Evolutionary conservation across 768 basidiomycete genomes (phyloP).

Genomic region (Tricholomella constricta): DNA sequence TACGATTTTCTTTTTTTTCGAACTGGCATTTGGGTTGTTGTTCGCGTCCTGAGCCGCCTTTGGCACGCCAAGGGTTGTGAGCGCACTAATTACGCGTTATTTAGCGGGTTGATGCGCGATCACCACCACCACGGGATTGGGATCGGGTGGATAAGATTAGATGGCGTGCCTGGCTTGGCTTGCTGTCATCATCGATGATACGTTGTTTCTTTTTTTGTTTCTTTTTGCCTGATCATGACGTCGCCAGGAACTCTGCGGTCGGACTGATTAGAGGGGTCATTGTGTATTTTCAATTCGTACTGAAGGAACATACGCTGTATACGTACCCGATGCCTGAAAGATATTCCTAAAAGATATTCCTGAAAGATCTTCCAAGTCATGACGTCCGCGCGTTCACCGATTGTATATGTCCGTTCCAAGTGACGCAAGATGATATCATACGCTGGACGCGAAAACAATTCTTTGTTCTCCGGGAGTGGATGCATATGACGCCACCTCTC

Average conservation of each 20-base stretch:
- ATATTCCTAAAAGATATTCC: no score
- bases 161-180: neutral
- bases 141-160: neutral
- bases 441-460: neutral
- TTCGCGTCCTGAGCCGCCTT: neutral
- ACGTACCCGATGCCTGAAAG: no score
- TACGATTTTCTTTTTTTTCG: no score
- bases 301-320: no score
- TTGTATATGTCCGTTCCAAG: no score
- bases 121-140: neutral
- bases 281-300: no score
- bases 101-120: neutral
- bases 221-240: no score
- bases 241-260: no score
- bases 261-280: no score
- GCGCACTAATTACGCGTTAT: neutral
- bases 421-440: conserved; percentile 6
- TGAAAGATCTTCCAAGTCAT: no score
- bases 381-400: no score
- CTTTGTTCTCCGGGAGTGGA: neutral
- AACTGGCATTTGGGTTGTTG: neutral
- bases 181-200: neutral
- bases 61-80: neutral
- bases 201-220: no score
- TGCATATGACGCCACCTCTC: neutral